Base-by-base conservation (phyloP, 169 alveolate genomes). In the Eimeria acervulina region DNA sequence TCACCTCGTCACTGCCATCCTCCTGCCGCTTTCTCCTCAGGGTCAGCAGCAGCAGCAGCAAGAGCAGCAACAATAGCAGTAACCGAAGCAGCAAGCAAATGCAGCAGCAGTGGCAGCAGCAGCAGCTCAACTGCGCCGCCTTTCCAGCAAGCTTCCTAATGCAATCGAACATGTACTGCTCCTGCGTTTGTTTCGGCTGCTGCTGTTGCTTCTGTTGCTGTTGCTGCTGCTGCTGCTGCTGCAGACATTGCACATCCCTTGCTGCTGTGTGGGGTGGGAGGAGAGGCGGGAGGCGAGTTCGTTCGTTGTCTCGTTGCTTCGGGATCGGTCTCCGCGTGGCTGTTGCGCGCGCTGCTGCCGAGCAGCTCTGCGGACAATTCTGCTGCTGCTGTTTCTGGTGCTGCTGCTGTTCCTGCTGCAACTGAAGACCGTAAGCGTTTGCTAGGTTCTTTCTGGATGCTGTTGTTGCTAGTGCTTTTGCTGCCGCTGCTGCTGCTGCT, bases 331-430 rank as follows among this genome's bases (percentile, higher is more conserved):
- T 23, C 91, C 44, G 4, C 91, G 15, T 83, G 91, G 91, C 91
- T 83, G 91, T 76, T 83, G 76, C 91, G 61, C 13, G 91, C 91
- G 76, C 76, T 83, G 70, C 91, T 83, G 55, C 52, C 91, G 15
- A 31, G 19, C 89, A 44, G 89, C 89, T 7, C 89, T n/a, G 66
- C 68, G 42, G 63, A 44, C 12, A n/a, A 7, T 2, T 44, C 89
- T 78, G 63, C 89, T 78, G 89, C 89, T 78, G 85, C 85, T 74
- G 85, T 59, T 38, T 52, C 85, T 74, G 85, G 59, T 74, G 89
- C 89, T 78, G 89, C 89, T 42, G 89, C 89, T 72, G 83, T 28
- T 72, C 33, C 83, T 36, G 52, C 83, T 8, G 44, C 83, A 17
- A 3, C 13, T 78, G 89, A 78, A 40, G 89, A 78, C 36, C 19